Conservation (phyloP, 208 protist species). For the Acanthamoeba quina region DNA sequence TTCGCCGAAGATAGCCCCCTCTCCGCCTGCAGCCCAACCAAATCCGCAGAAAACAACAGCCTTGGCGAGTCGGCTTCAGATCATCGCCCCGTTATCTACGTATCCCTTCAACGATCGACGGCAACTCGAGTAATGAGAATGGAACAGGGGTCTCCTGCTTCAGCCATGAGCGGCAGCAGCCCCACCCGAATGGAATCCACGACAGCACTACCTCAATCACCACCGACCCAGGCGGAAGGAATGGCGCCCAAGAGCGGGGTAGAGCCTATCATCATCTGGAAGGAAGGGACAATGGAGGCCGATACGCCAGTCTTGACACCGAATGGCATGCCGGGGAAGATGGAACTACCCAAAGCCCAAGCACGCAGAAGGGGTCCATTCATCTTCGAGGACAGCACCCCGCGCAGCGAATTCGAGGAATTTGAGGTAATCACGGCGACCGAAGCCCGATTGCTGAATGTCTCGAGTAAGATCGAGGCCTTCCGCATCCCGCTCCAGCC, state of each 20-base stretch:
- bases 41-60: constrained; percentile 2
- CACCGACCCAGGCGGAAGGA: neutral
- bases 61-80: neutral
- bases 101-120: neutral
- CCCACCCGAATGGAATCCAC: neutral
- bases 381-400: constrained; percentile 20
- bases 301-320: neutral
- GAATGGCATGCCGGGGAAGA: neutral
- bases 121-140: constrained; percentile 8
- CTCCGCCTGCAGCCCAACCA: neutral
- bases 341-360: neutral
- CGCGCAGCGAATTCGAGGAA: constrained; percentile 42
- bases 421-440: neutral
- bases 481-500: constrained; percentile 16
- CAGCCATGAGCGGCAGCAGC: constrained; percentile 14
- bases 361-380: neutral
- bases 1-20: neutral
- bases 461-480: constrained; percentile 10
- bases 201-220: neutral
- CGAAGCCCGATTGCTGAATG: neutral
- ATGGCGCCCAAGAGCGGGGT: neutral
- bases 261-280: neutral
- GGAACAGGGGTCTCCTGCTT: constrained; percentile 48
- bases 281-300: neutral
- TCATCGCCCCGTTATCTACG: neutral